Evolutionary conservation across 129 eudicot genomes (phyloP).

Genomic region (Oenanthe sinensis): DNA sequence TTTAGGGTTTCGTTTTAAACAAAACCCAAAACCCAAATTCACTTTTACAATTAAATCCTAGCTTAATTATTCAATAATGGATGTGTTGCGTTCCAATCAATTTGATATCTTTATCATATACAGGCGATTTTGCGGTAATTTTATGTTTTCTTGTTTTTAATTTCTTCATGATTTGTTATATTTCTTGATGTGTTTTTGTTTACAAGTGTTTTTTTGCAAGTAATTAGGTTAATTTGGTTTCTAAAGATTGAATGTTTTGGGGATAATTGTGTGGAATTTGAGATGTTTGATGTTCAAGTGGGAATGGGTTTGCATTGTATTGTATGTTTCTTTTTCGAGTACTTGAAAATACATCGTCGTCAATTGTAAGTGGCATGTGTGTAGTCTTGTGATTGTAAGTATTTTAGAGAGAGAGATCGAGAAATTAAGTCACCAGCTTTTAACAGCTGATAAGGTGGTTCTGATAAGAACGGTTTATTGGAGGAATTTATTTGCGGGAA

Average conservation of each 20-base stretch:
- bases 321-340: neutral
- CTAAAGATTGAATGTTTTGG: neutral
- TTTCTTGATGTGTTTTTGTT: neutral
- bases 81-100: constrained; percentile 3
- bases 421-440: neutral
- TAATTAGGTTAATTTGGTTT: neutral
- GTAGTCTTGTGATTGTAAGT: neutral
- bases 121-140: constrained; percentile 22
- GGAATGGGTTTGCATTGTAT: neutral
- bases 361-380: neutral
- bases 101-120: constrained; percentile 24
- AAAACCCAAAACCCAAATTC: constrained; percentile 5
- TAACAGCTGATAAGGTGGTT: neutral
- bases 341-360: neutral
- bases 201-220: neutral
- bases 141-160: neutral
- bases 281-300: neutral
- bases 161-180: neutral
- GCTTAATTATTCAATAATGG: constrained; percentile 3
- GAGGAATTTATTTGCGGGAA: neutral
- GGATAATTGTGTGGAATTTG: neutral
- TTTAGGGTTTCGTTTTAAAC: constrained; percentile 13
- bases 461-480: neutral
- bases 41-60: neutral
- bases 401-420: neutral